A percentile compares a stretch with the other conserved stretches of the same genome.
Evolutionary conservation across 129 eudicot species (phyloP).

Genomic region (Oenanthe sinensis): DNA sequence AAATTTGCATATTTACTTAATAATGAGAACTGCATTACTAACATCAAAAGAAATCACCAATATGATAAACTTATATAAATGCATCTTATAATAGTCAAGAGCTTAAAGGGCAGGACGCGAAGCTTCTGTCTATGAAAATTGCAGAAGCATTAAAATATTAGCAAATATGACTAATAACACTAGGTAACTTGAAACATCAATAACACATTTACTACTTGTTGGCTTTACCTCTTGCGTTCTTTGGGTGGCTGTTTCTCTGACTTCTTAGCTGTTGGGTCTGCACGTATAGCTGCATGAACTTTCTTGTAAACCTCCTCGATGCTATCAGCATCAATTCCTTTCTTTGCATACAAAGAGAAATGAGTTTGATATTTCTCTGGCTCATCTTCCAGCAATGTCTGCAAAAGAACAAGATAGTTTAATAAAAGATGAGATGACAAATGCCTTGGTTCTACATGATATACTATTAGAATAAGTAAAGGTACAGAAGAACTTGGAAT

Average conservation of each 20-base stretch:
- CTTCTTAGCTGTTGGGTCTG: slow-evolving; percentile 64
- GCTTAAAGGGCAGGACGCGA: too few species aligned
- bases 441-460: neutral
- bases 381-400: slow-evolving; percentile 77
- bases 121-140: too few species aligned
- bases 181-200: neutral
- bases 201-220: neutral
- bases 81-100: too few species aligned
- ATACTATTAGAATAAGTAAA: neutral
- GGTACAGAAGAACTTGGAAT: neutral
- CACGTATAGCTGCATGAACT: slow-evolving; percentile 92
- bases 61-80: too few species aligned
- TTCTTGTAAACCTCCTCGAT: slow-evolving; percentile 78
- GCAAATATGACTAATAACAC: neutral
- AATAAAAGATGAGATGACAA: neutral
- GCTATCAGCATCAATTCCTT: slow-evolving; percentile 53
- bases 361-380: slow-evolving; percentile 85
- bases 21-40: neutral
- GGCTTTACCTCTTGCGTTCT: slow-evolving; percentile 69
- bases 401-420: neutral
- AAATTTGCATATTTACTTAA: too few species aligned
- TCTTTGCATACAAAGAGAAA: slow-evolving; percentile 63
- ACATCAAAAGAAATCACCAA: neutral
- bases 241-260: slow-evolving; percentile 55
- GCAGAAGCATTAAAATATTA: too few species aligned